These are phyloP conservation scores for Russula compacta DNA, from an alignment of 768 basidiomycete genomes.

Conservation along the genomic window DNA sequence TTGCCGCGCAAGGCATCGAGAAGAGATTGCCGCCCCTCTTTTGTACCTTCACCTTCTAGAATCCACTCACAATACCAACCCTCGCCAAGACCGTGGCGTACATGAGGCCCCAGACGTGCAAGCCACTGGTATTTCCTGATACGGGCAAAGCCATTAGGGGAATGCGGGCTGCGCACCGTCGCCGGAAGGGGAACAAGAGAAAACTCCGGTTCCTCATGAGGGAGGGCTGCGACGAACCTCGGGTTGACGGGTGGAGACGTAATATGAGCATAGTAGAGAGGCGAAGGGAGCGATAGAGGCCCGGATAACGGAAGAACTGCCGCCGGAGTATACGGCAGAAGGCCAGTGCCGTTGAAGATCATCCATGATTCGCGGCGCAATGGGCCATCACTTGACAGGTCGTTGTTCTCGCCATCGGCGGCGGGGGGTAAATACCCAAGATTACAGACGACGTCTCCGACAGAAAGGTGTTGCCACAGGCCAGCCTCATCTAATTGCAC, in stretches of 20 bases:
- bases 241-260: constrained; percentile 31
- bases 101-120: constrained; percentile 34
- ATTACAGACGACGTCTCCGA: constrained; percentile 73
- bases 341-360: constrained; percentile 55
- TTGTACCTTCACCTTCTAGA: constrained; percentile 70
- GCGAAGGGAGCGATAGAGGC: constrained; percentile 58
- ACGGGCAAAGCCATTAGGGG: constrained; percentile 48
- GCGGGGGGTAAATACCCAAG: constrained; percentile 60
- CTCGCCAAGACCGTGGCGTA: constrained; percentile 40
- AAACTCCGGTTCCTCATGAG: constrained; percentile 30
- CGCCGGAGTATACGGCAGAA: constrained; percentile 55
- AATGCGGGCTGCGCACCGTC: constrained; percentile 50
- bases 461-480: constrained; percentile 67
- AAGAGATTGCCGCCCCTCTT: constrained; percentile 48
- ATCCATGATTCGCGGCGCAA: constrained; percentile 47
- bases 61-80: constrained; percentile 75
- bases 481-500: constrained; percentile 57
- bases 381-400: constrained; percentile 17
- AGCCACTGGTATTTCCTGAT: constrained; percentile 63
- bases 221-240: constrained; percentile 25
- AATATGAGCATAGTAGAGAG: constrained; percentile 70
- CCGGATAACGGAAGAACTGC: constrained; percentile 43
- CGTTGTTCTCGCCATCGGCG: constrained; percentile 15
- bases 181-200: constrained; percentile 38
- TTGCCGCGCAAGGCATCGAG: constrained; percentile 44